These are phyloP conservation scores for Mycena epipterygia DNA, from an alignment of 768 basidiomycete genomes.

Conservation along the genomic window DNA sequence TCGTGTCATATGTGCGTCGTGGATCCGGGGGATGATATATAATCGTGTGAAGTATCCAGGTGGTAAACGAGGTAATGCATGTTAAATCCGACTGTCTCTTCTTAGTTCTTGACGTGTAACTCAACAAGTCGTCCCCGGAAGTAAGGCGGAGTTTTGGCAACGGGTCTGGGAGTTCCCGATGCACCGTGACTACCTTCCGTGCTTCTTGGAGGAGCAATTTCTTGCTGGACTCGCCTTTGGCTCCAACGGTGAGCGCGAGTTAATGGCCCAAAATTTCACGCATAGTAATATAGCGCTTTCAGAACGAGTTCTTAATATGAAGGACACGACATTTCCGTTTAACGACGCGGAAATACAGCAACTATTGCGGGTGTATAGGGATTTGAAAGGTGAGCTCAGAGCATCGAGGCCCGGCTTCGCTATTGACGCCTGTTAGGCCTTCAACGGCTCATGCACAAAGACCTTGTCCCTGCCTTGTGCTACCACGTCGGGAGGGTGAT, in stretches of 20 bases:
- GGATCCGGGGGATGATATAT: no score
- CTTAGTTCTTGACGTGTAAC: neutral
- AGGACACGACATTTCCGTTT: conserved; percentile 41
- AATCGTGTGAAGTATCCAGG: no score
- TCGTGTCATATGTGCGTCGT: neutral
- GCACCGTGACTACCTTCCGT: conserved; percentile 33
- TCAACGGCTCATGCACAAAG: neutral
- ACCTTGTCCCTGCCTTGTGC: conserved; percentile 35
- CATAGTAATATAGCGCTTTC: neutral
- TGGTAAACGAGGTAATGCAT: no score
- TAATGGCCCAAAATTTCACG: neutral
- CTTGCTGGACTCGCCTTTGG: conserved; percentile 39
- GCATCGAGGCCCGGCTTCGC: no score
- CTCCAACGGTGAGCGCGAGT: conserved; percentile 37
- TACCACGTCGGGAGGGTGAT: conserved; percentile 41
- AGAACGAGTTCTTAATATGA: conserved; percentile 39
- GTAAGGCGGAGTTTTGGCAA: conserved; percentile 29
- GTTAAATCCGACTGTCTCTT: no score
- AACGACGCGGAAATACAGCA: conserved; percentile 32
- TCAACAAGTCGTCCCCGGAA: neutral
- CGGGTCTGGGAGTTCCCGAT: conserved; percentile 33
- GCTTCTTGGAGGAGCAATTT: conserved; percentile 36
- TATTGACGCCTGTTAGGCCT: neutral
- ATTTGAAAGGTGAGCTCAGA: conserved; percentile 35
- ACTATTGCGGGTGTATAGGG: conserved; percentile 35